phyloP scores from a whole-genome alignment of 106 monocot genomes.

The Dendrobium catenatum region DNA sequence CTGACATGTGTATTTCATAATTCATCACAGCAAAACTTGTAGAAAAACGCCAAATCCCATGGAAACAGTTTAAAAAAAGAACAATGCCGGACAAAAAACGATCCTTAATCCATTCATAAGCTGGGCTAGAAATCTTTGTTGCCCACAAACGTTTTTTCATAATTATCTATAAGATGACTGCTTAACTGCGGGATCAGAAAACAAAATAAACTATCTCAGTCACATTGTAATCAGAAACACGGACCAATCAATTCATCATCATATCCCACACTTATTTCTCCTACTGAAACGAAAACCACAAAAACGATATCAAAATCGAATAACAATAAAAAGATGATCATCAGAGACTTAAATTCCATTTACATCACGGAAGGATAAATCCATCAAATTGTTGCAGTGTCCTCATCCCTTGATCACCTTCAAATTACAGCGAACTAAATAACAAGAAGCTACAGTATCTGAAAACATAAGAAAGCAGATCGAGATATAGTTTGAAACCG shows the following conservation, averaged over 20 bases:
- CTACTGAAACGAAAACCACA: neutral
- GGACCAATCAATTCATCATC: neutral
- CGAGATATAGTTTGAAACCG: no score
- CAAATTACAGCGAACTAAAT: neutral
- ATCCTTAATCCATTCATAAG: no score
- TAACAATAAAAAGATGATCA: neutral
- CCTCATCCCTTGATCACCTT: neutral
- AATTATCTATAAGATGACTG: neutral
- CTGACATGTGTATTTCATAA: neutral
- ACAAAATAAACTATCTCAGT: neutral
- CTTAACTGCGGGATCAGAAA: neutral
- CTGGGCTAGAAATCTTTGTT: no score
- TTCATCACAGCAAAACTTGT: neutral
- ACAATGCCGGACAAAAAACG: no score
- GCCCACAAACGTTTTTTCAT: no score
- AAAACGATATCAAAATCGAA: neutral
- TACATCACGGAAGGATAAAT: neutral
- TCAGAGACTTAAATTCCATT: neutral
- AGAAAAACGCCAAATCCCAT: no score
- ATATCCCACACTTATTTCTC: neutral
- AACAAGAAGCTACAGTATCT: no score
- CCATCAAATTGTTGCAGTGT: neutral
- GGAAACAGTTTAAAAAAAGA: no score
- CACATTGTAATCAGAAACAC: slow-evolving; percentile 1
- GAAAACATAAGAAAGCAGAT: no score